These are phyloP conservation scores for Teratosphaeria epicoccoides DNA, from an alignment of 2,329 filamentous ascomycete genomes.

Conservation along the genomic window DNA sequence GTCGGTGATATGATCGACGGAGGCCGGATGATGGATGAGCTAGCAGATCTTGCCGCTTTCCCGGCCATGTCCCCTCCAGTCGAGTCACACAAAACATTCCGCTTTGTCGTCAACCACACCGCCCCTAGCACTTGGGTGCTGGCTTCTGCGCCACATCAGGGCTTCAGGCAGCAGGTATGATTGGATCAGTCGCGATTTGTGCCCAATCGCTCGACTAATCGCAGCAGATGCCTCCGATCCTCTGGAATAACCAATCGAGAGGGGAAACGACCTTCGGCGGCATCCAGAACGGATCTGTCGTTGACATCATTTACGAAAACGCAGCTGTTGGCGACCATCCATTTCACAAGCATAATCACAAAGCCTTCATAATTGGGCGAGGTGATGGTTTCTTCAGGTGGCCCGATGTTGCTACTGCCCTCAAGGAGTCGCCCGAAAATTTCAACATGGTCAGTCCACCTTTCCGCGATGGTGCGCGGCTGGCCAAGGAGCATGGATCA, in stretches of 20 bases:
- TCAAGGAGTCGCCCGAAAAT: neutral
- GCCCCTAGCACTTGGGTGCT: neutral
- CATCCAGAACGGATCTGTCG: neutral
- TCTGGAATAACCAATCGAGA: neutral
- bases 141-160: neutral
- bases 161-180: neutral
- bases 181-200: neutral
- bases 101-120: neutral
- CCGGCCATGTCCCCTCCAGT: neutral
- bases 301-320: neutral
- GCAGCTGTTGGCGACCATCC: neutral
- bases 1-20: neutral
- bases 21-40: neutral
- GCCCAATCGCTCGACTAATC: neutral
- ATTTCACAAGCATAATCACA: neutral
- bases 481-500: neutral
- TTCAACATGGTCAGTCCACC: neutral
- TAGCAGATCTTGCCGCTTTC: neutral
- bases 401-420: neutral
- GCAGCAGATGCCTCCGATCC: neutral
- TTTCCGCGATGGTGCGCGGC: neutral
- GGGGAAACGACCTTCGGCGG: neutral
- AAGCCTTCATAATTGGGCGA: neutral
- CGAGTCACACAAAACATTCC: neutral
- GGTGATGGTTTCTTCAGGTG: neutral